Base-by-base conservation (phyloP, 352 stramenopile species). In the Globisporangium yorkense region DNA sequence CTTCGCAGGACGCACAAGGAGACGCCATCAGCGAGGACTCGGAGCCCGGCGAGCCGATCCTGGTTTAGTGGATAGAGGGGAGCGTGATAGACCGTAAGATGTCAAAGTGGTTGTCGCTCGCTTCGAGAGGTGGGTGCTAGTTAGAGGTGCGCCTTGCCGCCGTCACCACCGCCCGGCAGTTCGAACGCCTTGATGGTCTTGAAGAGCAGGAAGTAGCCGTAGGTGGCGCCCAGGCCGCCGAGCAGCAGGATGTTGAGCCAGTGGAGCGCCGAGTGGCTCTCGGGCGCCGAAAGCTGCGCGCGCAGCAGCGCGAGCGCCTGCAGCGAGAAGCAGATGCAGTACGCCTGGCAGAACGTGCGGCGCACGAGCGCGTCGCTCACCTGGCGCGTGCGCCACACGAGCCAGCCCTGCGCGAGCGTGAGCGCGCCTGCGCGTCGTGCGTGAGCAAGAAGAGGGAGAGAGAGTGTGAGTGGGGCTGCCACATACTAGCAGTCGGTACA, bases 131-230 rank as follows among this genome's bases (percentile, higher is more conserved):
- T 7, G 24, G 24, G 24, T 27, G 24, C 24, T 27, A 9, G 8
- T 18, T 63, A 91, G 37, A 87, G 59, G 24, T 68, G 35, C 16
- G 68, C 66, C 57, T 87, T 89, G 44, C 79, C 68, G 49, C 76
- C 71, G 51, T 75, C 79, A 21, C 53, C 44, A 4, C 43, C 46
- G 37, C 57, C 49, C 0, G 85, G 85, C 27, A 94, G 67, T 60
- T 94, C 85, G 51, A 94, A 94, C 27, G 81, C 82, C 68, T 94
- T 94, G 66, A 92, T 92, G 56, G 85, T 89, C 76, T 89, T 92
- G 71, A 91, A 92, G 41, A 80, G 59, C 35, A 94, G 72, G 55
- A 94, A 92, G 68, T 92, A 92, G 57, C 85, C 82, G 65, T 94
- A 94, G 10, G 74, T 77, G 15, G 63, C 71, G 35, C 82, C 82